Evolutionary conservation across 768 basidiomycete genomes (phyloP).

Genomic region (Naganishia randhawae): DNA sequence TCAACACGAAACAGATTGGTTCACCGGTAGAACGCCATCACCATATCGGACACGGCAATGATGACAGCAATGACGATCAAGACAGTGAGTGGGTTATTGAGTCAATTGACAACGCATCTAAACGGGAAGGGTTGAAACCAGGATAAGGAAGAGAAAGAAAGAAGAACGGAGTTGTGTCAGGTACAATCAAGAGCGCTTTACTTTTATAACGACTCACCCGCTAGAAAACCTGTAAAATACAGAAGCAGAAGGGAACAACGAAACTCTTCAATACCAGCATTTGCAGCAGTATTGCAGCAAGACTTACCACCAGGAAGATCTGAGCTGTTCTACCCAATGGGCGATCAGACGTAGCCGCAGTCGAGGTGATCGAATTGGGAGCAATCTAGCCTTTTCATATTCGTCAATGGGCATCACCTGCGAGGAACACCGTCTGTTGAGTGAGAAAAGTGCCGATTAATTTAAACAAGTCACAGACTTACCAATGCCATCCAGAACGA

Average conservation of each 20-base stretch:
- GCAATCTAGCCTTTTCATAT: slow-evolving; percentile 76
- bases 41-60: not conserved
- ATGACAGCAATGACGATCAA: not conserved
- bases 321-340: slow-evolving; percentile 84
- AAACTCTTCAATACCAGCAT: not conserved
- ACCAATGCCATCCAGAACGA: slow-evolving; percentile 82
- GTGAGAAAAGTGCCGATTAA: not conserved
- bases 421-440: slow-evolving; percentile 37
- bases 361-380: slow-evolving; percentile 67
- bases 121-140: slow-evolving; percentile 1
- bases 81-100: slow-evolving; percentile 12
- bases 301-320: slow-evolving; percentile 51
- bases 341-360: slow-evolving; percentile 78
- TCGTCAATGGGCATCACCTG: slow-evolving; percentile 80
- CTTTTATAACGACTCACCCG: slow-evolving; percentile 30
- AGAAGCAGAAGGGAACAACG: not conserved
- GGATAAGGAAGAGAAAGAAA: not conserved
- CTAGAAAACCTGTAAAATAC: slow-evolving; percentile 34
- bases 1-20: not conserved
- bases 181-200: not conserved
- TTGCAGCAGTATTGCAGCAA: slow-evolving; percentile 23
- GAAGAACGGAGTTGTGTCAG: not conserved
- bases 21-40: not conserved
- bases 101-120: slow-evolving; percentile 26
- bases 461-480: slow-evolving; percentile 44